A percentile compares a stretch with the other conserved stretches of the same genome.
Evolutionary conservation across 768 basidiomycete species (phyloP).

Genomic region (Rhodotorula taiwanensis): DNA sequence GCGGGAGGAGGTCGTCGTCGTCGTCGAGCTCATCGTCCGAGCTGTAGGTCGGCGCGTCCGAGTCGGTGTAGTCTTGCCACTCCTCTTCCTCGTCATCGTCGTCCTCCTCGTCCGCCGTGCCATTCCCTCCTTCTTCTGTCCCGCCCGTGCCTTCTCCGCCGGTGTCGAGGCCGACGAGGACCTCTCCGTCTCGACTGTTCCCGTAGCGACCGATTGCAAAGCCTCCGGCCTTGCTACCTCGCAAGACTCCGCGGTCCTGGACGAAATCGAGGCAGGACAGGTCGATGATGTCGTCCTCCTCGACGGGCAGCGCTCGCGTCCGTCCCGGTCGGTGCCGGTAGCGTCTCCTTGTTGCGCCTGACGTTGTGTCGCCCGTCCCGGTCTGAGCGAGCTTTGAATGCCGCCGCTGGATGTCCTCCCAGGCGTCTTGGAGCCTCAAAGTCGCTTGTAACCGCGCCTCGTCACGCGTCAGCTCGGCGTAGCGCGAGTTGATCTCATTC

Average conservation of each 20-base stretch:
- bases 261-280: constrained; percentile 16
- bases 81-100: constrained; percentile 1
- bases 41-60: background rate
- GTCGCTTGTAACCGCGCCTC: constrained; percentile 2
- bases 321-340: constrained; percentile 7
- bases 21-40: constrained; percentile 25
- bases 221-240: constrained; percentile 3
- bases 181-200: background rate
- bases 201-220: constrained; percentile 22
- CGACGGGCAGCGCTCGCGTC: constrained; percentile 25
- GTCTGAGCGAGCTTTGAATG: background rate
- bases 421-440: constrained; percentile 13
- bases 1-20: constrained; percentile 11
- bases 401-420: constrained; percentile 21
- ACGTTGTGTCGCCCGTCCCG: background rate
- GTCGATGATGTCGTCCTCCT: constrained; percentile 36
- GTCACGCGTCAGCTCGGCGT: background rate
- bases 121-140: background rate
- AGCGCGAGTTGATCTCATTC: background rate
- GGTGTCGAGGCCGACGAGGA: background rate
- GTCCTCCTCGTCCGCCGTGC: constrained; percentile 1
- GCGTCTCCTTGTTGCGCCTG: background rate
- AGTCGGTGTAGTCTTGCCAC: constrained; percentile 2
- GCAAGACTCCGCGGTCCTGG: constrained; percentile 25
- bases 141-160: background rate